Conservation (phyloP, 2,329 filamentous ascomycete genomes). For the Botrytis hyacinthi region DNA sequence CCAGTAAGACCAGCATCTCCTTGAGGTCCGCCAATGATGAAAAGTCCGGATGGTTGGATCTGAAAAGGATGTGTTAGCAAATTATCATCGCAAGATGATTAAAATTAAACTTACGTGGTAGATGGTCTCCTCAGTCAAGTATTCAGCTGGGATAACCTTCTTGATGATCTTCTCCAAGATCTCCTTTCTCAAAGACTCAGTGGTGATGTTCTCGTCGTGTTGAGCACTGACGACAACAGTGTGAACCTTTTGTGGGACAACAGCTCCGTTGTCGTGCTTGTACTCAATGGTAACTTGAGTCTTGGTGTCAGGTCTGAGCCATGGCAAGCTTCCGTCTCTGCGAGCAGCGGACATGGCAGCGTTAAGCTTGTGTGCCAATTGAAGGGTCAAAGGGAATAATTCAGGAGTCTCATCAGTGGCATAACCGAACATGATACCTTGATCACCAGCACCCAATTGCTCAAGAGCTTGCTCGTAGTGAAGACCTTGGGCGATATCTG, state of each 20-base stretch:
- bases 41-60: conserved; percentile 96
- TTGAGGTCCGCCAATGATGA: conserved; percentile 99
- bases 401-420: conserved; percentile 98
- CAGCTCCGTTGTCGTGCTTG: conserved; percentile 91
- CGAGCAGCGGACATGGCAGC: conserved; percentile 88
- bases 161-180: conserved; percentile 97
- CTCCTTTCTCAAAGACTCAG: conserved; percentile 89
- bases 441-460: conserved; percentile 97
- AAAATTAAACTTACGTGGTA: conserved; percentile 72
- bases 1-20: conserved; percentile 98
- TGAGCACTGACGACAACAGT: conserved; percentile 96
- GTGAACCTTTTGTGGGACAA: conserved; percentile 88
- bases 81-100: background rate
- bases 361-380: conserved; percentile 96
- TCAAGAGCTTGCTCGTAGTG: conserved; percentile 97
- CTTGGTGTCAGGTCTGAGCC: conserved; percentile 98
- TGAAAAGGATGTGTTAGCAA: conserved; percentile 37
- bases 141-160: conserved; percentile 87
- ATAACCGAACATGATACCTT: conserved; percentile 99
- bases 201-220: conserved; percentile 84
- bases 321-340: conserved; percentile 81
- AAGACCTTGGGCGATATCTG: conserved; percentile 98
- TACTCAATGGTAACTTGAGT: conserved; percentile 99
- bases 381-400: conserved; percentile 89
- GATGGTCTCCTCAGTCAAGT: conserved; percentile 87